Conservation (phyloP, 73 alveolate species). For the Paraurostyla sp. region DNA sequence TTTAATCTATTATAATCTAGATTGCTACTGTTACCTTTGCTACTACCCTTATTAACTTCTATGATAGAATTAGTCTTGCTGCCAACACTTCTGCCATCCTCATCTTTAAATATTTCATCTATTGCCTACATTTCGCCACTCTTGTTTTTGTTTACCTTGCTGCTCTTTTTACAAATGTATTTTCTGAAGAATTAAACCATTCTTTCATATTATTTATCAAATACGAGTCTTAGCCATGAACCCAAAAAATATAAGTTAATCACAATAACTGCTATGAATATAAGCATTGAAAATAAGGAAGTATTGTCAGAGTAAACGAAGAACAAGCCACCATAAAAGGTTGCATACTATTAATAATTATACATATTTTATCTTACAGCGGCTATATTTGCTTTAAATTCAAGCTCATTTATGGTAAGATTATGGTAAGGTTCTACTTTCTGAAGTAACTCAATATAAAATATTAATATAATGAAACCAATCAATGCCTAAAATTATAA, state of each 20-base stretch:
- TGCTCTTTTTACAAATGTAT: no score
- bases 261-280: background rate
- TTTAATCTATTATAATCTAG: no score
- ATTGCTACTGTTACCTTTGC: no score
- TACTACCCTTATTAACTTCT: no score
- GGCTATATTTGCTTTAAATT: constrained; percentile 66
- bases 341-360: constrained; percentile 34
- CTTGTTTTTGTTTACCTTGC: no score
- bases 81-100: no score
- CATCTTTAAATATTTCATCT: no score
- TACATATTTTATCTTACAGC: constrained; percentile 26
- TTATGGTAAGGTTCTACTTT: constrained; percentile 68
- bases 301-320: constrained; percentile 45
- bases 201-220: background rate
- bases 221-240: constrained; percentile 29
- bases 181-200: background rate
- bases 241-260: constrained; percentile 20
- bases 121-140: no score
- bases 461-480: constrained; percentile 53
- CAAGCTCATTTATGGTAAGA: constrained; percentile 29
- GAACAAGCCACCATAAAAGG: constrained; percentile 74
- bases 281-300: background rate
- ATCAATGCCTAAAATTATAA: constrained; percentile 34
- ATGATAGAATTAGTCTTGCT: no score
- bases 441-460: constrained; percentile 53